phyloP scores from a whole-genome alignment of 2,329 filamentous ascomycete genomes.

The Allantophomopsis cytisporea region DNA sequence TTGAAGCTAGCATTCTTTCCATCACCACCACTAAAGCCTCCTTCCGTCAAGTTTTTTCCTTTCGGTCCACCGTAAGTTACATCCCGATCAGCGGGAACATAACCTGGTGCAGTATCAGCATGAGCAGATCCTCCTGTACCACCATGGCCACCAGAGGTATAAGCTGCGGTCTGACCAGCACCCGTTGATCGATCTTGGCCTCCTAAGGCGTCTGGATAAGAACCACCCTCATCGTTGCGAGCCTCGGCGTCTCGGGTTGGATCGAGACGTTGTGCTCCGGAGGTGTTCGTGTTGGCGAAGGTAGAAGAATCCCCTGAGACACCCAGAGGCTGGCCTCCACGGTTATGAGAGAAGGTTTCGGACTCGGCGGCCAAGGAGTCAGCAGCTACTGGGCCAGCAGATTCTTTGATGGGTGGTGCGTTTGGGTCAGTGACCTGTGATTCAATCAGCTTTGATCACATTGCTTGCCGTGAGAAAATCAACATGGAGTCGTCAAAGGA shows the following conservation, averaged over 20 bases:
- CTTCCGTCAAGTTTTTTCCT: slow-evolving; percentile 16
- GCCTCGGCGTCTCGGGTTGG: slow-evolving; percentile 19
- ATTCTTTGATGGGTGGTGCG: slow-evolving; percentile 40
- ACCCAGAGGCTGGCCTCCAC: slow-evolving; percentile 31
- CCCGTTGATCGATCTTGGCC: slow-evolving; percentile 6
- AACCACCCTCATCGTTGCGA: slow-evolving; percentile 8
- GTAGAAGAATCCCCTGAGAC: slow-evolving; percentile 38
- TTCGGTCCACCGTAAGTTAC: slow-evolving; percentile 9
- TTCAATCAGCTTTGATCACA: background rate
- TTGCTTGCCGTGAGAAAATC: slow-evolving; percentile 19
- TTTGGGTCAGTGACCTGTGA: slow-evolving; percentile 22
- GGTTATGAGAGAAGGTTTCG: slow-evolving; percentile 49
- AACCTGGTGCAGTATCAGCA: slow-evolving; percentile 11
- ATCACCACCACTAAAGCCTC: slow-evolving; percentile 12
- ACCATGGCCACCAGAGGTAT: slow-evolving; percentile 2
- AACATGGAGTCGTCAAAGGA: too few relatives aligned
- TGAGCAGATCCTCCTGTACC: slow-evolving; percentile 3
- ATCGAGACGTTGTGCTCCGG: slow-evolving; percentile 32
- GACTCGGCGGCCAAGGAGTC: slow-evolving; percentile 73
- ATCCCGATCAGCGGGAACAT: slow-evolving; percentile 11
- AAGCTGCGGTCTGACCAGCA: slow-evolving; percentile 5
- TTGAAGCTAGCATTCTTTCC: slow-evolving; percentile 17
- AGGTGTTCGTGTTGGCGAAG: slow-evolving; percentile 40
- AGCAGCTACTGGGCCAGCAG: slow-evolving; percentile 45
- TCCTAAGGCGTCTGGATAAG: slow-evolving; percentile 6